Evolutionary conservation across 2,329 filamentous ascomycete genomes (phyloP), one percentile per base, ranked within the genome.

Genomic region (Didymella pomorum): DNA sequence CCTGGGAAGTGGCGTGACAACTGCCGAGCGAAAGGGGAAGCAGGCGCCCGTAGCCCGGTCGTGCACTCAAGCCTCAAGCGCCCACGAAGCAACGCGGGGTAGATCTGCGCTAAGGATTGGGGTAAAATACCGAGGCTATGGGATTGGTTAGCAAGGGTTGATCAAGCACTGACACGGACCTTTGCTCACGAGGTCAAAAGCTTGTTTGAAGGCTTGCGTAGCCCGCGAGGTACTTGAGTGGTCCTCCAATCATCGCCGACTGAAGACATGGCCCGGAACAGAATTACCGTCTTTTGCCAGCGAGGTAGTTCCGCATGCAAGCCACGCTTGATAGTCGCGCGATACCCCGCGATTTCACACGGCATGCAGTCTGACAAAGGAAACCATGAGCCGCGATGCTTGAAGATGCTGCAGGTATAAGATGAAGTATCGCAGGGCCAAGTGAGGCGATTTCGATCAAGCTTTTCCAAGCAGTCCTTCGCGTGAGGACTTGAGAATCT

Each of bases 221-320:
- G 20, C 5, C 12, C 39, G 31, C 23, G 16, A 25, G 21, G 35
- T 11, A 16, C 16, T 12, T 4, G 16, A 23, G 37, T 4, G 12
- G 23, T 25, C 31, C n/a, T 20, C 43, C 43, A 47, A 47, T 47
- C 14, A 42, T 14, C 10, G 12, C 12, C 31, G 16, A 25, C 16
- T 8, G 18, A 12, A 33, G 20, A 42, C 35, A 25, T 18, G 33
- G 51, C 5, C 43, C 20, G 18, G 43, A 47, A 14, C 51, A 39
- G 4, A 53, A 47, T 54, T 54, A 42, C 51, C 51, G 51, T 35
- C 37, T n/a, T 47, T 54, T 47, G 44, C 43, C 51, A 47, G 23
- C 3, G 29, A 28, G 3, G 23, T 26, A 2, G 8, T 18, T 11
- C 25, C 20, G 18, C 10, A 29, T 47, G 42, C 43, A 53, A 46